Evolutionary conservation across 2,329 filamentous ascomycete species (phyloP).

Genomic region (Scleromitrula shiraiana): DNA sequence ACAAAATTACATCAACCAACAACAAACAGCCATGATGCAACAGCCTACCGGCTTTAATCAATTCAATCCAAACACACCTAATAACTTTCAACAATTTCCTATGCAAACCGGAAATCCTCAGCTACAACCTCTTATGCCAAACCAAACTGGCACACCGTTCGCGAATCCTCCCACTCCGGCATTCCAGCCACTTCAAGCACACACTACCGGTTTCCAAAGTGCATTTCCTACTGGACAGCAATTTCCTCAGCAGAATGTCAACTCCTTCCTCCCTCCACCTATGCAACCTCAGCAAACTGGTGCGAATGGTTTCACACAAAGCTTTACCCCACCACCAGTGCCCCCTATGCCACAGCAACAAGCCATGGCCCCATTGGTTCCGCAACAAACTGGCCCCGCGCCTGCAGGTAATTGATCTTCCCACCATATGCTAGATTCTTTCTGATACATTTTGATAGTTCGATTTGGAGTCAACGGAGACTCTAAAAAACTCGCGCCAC

Average conservation of each 20-base stretch:
- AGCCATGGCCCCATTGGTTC: conserved; percentile 53
- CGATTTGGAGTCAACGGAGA: conserved; percentile 73
- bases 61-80: conserved; percentile 19
- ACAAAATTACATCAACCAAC: conserved; percentile 36
- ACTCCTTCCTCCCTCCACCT: conserved; percentile 50
- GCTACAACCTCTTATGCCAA: conserved; percentile 32
- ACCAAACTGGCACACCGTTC: conserved; percentile 41
- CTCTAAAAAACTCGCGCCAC: conserved; percentile 70
- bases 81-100: conserved; percentile 19
- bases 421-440: not conserved
- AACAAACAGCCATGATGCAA: conserved; percentile 32
- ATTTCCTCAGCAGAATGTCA: conserved; percentile 37
- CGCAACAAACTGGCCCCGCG: conserved; percentile 78
- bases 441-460: conserved; percentile 36
- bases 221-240: conserved; percentile 33
- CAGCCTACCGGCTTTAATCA: conserved; percentile 36
- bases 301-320: conserved; percentile 39
- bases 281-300: conserved; percentile 54
- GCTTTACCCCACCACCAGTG: conserved; percentile 36
- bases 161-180: conserved; percentile 48
- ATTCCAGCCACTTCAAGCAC: conserved; percentile 45
- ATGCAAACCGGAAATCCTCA: conserved; percentile 21
- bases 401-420: conserved; percentile 44
- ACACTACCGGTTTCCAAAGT: conserved; percentile 40
- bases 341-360: conserved; percentile 47